phyloP scores from a whole-genome alignment of 78 protist species.

The Guillardia theta region DNA sequence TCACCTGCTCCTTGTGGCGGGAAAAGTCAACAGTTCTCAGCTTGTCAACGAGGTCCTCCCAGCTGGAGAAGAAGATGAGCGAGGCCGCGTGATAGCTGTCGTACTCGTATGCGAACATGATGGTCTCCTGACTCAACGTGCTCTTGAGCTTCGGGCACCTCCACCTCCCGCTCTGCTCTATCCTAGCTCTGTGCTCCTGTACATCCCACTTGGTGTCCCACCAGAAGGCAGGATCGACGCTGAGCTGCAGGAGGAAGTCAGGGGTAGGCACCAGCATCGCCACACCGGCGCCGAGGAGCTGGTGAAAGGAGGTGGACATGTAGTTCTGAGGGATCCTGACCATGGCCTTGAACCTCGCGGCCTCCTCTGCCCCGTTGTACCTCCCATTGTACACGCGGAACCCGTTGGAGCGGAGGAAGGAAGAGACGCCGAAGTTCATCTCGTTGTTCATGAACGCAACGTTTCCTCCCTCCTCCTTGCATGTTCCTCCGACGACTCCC shows the following conservation, averaged over 20 bases:
- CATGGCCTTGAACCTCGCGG: background rate
- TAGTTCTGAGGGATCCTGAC: background rate
- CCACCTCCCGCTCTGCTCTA: background rate
- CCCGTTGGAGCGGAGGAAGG: background rate
- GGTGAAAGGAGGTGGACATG: slow-evolving; percentile 1
- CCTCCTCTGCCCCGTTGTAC: background rate
- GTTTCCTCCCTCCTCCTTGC: background rate
- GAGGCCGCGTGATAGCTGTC: background rate
- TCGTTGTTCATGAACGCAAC: background rate
- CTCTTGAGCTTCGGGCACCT: background rate
- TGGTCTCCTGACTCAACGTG: background rate
- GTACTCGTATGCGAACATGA: background rate
- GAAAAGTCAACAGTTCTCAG: too few species aligned
- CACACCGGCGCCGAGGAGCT: background rate
- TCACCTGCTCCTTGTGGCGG: too few species aligned
- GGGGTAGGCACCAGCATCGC: background rate
- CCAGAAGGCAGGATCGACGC: background rate
- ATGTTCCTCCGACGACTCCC: background rate
- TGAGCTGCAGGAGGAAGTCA: background rate
- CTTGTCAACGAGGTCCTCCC: background rate
- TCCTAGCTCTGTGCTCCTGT: background rate
- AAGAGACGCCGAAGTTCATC: background rate
- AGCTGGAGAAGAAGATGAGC: background rate
- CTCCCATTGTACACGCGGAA: background rate
- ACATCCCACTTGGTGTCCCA: background rate